Conservation (phyloP, 768 basidiomycete species). For the Neoboletus magnificus region DNA sequence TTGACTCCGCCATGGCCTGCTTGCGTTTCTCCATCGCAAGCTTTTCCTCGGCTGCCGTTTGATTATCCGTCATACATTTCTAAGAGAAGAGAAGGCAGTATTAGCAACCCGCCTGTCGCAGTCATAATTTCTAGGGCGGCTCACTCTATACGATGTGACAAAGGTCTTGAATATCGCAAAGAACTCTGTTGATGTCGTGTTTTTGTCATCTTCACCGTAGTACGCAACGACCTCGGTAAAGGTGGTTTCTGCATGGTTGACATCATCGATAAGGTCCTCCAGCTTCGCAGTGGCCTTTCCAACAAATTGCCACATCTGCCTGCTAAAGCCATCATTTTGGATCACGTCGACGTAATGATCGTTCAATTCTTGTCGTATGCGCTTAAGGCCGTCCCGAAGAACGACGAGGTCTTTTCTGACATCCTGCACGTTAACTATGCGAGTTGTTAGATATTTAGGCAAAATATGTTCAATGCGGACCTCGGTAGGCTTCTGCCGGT, state of each 20-base stretch:
- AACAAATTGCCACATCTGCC: conserved; percentile 90
- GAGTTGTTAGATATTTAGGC: conserved; percentile 6
- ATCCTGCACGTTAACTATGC: conserved; percentile 80
- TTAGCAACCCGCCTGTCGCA: conserved; percentile 1
- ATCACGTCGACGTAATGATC: conserved; percentile 76
- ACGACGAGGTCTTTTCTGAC: conserved; percentile 72
- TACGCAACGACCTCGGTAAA: conserved; percentile 85
- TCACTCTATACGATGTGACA: conserved; percentile 84
- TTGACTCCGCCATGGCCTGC: conserved; percentile 62
- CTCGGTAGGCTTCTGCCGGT: conserved; percentile 90
- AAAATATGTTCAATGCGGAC: conserved; percentile 39
- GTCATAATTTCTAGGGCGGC: conserved; percentile 8
- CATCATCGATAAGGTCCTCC: conserved; percentile 82
- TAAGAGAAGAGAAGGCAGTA: conserved; percentile 28
- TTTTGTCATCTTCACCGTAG: conserved; percentile 92
- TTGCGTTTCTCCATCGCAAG: conserved; percentile 65
- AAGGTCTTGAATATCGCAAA: conserved; percentile 98
- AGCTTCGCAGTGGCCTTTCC: conserved; percentile 71
- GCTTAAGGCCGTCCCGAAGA: conserved; percentile 71
- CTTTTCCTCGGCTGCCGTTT: conserved; percentile 68
- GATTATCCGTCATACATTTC: conserved; percentile 89
- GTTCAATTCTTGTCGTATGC: conserved; percentile 75
- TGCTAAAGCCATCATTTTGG: conserved; percentile 73
- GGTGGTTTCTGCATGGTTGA: conserved; percentile 78
- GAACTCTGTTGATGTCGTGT: conserved; percentile 84